phyloP scores from a whole-genome alignment of 805 yeast species.

The Starmerella scarabaei region DNA sequence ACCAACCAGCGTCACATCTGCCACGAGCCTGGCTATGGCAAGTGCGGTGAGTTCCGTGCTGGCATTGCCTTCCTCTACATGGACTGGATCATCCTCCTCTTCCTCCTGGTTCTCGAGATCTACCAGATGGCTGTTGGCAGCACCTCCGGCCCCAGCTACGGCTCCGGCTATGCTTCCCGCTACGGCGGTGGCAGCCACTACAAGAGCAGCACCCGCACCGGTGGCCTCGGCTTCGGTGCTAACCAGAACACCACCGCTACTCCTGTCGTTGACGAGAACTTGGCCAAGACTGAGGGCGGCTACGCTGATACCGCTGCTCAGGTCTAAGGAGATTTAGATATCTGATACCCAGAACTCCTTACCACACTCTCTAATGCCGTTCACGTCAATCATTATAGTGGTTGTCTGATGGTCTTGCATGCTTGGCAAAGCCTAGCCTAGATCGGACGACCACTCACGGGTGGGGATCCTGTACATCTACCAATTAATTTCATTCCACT shows the following conservation, averaged over 20 bases:
- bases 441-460: no score
- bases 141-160: conserved; percentile 1
- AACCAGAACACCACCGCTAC: conserved; percentile 1
- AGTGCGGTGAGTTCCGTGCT: conserved; percentile 14
- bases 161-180: conserved; percentile 4
- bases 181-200: not conserved
- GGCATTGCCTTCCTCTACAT: conserved; percentile 18
- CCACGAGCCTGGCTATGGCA: conserved; percentile 9
- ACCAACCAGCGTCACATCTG: conserved; percentile 12
- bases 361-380: not conserved
- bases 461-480: not conserved
- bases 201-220: conserved; percentile 1
- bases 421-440: no score
- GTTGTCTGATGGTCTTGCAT: not conserved
- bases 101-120: conserved; percentile 10
- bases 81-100: conserved; percentile 15
- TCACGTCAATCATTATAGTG: not conserved
- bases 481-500: not conserved
- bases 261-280: not conserved
- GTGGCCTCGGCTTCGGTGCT: not conserved
- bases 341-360: not conserved
- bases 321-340: not conserved
- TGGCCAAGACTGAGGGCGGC: not conserved
- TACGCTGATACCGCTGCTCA: not conserved
- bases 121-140: conserved; percentile 7